phyloP scores from a whole-genome alignment of 2,329 filamentous ascomycete genomes.

The Nemania abortiva region DNA sequence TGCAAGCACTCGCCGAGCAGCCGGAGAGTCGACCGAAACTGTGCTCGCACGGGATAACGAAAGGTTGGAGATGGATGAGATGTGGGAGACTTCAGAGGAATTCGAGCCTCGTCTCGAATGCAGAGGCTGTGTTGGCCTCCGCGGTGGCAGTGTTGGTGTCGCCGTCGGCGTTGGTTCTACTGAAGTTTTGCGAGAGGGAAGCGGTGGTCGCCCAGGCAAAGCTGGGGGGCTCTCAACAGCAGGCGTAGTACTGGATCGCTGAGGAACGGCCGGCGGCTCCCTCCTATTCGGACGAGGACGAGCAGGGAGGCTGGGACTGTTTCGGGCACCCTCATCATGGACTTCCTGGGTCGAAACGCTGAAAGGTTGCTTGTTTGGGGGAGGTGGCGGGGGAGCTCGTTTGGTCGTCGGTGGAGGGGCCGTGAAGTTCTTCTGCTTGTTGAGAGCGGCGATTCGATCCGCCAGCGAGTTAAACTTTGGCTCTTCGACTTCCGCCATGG shows the following conservation, averaged over 20 bases:
- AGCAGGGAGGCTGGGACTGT: constrained; percentile 56
- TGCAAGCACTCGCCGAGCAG: constrained; percentile 63
- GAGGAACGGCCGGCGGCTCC: constrained; percentile 54
- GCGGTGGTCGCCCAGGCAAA: constrained; percentile 51
- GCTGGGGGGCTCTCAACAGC: constrained; percentile 45
- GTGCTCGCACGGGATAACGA: constrained; percentile 65
- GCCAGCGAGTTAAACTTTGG: constrained; percentile 71
- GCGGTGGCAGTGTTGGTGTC: constrained; percentile 64
- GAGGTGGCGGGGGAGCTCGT: constrained; percentile 61
- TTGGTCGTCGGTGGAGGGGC: constrained; percentile 50
- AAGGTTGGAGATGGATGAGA: constrained; percentile 65
- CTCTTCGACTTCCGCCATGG: constrained; percentile 72
- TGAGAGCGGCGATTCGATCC: constrained; percentile 73
- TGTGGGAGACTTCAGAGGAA: constrained; percentile 68
- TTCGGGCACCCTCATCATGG: constrained; percentile 38
- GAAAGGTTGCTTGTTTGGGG: constrained; percentile 56
- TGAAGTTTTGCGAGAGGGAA: constrained; percentile 53
- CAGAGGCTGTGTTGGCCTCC: constrained; percentile 60
- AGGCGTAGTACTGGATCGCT: constrained; percentile 51
- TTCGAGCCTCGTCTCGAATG: constrained; percentile 65
- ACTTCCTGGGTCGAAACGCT: constrained; percentile 53
- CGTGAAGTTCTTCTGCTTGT: constrained; percentile 70
- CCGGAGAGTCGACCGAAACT: constrained; percentile 56
- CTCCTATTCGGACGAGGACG: constrained; percentile 55
- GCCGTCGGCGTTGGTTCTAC: constrained; percentile 46